Percentiles rank a stretch among this genome's conserved stretches.
Conservation (phyloP, 169 alveolate genomes). For the Eimeria zaria region DNA sequence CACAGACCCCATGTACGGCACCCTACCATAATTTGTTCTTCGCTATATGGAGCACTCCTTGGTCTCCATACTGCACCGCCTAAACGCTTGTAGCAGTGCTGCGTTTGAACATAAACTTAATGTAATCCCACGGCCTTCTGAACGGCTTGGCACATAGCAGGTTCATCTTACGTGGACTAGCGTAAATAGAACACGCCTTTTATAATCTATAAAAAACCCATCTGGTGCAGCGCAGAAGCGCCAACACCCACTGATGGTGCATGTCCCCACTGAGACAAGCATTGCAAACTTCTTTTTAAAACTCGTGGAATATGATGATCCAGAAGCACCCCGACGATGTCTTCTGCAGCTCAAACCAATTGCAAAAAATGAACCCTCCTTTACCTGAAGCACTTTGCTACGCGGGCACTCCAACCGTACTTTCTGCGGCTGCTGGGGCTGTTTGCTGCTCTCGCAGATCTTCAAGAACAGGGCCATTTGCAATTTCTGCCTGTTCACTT, state of each 20-base stretch:
- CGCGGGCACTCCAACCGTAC: constrained; percentile 57
- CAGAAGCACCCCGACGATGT: constrained; percentile 57
- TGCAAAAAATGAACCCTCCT: not conserved
- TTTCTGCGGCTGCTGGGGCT: constrained; percentile 10
- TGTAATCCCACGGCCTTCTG: constrained; percentile 13
- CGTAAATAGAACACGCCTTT: constrained; percentile 13
- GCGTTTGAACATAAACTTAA: not conserved
- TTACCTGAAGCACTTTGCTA: constrained; percentile 5
- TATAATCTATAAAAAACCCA: constrained; percentile 19
- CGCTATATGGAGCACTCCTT: not conserved
- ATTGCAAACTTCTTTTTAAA: constrained; percentile 11
- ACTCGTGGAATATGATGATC: constrained; percentile 44
- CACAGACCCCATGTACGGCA: not conserved
- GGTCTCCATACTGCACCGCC: constrained; percentile 1
- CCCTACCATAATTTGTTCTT: not conserved
- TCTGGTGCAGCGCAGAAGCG: not conserved
- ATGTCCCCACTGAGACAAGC: constrained; percentile 11
- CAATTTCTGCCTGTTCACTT: not conserved
- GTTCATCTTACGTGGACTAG: not conserved
- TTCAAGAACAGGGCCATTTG: not conserved
- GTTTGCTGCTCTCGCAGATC: constrained; percentile 2
- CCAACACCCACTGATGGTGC: constrained; percentile 2
- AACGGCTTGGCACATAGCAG: not conserved
- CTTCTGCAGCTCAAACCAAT: constrained; percentile 76
- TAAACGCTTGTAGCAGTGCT: constrained; percentile 4